Evolutionary conservation across 345 rosid genomes (phyloP), one percentile per base, ranked within the genome.

Genomic region (Balakata baccata): DNA sequence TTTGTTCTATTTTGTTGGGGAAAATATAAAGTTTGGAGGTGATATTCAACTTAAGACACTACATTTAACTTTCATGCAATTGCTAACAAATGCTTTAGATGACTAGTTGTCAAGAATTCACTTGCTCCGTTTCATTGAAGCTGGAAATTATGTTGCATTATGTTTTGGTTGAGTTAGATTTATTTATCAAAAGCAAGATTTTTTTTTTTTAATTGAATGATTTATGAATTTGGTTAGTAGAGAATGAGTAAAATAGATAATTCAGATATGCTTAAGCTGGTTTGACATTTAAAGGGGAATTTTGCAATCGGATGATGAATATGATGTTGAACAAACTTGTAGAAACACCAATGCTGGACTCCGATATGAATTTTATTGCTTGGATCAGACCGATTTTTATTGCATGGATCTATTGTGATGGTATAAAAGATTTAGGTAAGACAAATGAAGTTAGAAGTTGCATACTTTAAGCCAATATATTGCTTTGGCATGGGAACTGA

Each of bases 401-500:
- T 20, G 46, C n/a, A n/a, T 66, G 56, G 11, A 66, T 45, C 11
- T 47, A 0, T 37, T 66, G 3, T 23, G 38, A 46, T 7, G 11
- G 3, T 20, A 12, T 38, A 10, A 16, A 41, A 46, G 43, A 67
- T 25, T 11, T 23, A 49, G 37, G 54, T 41, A 11, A 25, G 23
- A 10, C 13, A 51, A 5, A 53, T 51, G 29, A 66, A 49, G 3
- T 12, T 47, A 66, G 34, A 3, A 23, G 17, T 66, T 66, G 37
- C 70, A 66, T 49, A 53, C 6, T 25, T 49, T 47, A 8, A 5
- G 45, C 66, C 11, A 23, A 63, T 16, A 63, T 17, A 18, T 41
- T 60, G 18, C 22, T 16, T 69, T 51, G 39, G 50, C 23, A 7
- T 5, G 68, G 77, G 59, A 61, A 78, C 38, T 37, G 45, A 64